Evolutionary conservation across 140 eudicot species (phyloP).

Genomic region (Anethum foeniculum): DNA sequence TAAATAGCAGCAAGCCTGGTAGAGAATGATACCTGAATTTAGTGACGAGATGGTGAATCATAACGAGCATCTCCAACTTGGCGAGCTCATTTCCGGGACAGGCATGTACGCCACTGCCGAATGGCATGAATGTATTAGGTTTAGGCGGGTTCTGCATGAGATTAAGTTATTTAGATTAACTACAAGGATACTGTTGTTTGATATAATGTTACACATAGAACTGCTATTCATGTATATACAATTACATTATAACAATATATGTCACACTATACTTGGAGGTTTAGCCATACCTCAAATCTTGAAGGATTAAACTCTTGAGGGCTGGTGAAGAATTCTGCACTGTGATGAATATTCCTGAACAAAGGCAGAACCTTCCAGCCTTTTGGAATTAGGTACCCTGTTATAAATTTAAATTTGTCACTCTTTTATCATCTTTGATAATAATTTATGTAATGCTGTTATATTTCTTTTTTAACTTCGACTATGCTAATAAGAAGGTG

Average conservation of each 20-base stretch:
- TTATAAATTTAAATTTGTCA: conserved; percentile 21
- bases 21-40: conserved; percentile 50
- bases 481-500: not conserved
- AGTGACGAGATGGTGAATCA: conserved; percentile 74
- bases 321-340: conserved; percentile 62
- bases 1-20: not conserved
- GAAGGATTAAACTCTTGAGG: conserved; percentile 75
- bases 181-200: not conserved
- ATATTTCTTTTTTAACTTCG: not conserved
- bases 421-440: conserved; percentile 5
- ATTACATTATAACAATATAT: not conserved
- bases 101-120: conserved; percentile 88
- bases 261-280: not conserved
- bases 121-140: conserved; percentile 90
- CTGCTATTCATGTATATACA: not conserved
- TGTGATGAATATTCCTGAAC: conserved; percentile 86
- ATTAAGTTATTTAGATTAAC: not conserved
- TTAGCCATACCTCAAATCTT: conserved; percentile 61
- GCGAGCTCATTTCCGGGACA: conserved; percentile 95
- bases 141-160: conserved; percentile 47
- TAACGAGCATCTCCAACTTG: conserved; percentile 70
- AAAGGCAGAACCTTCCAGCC: conserved; percentile 98
- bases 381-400: conserved; percentile 89
- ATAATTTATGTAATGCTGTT: not conserved
- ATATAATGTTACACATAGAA: not conserved